phyloP scores from a whole-genome alignment of 495 filamentous ascomycete species.

The Usnea hakonensis region DNA sequence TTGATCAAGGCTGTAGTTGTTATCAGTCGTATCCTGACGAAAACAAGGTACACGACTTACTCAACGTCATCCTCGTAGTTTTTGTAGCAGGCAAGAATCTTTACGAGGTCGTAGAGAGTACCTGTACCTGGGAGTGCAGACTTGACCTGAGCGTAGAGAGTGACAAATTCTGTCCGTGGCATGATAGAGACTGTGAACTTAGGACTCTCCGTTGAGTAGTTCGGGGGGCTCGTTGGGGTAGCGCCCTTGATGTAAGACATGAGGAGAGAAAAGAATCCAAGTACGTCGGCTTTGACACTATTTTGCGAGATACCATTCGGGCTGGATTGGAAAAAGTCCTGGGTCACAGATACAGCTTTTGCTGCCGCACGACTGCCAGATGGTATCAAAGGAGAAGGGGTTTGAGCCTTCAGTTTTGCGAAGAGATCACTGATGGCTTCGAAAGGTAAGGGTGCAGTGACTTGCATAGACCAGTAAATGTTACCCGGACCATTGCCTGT shows the following conservation, averaged over 20 bases:
- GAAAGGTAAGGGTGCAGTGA: conserved; percentile 23
- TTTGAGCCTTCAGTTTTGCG: not conserved
- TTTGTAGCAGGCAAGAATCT: conserved; percentile 23
- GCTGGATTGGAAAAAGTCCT: conserved; percentile 20
- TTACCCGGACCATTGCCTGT: not conserved
- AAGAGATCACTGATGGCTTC: conserved; percentile 22
- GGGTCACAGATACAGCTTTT: conserved; percentile 14
- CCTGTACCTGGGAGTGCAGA: conserved; percentile 5
- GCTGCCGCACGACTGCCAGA: not conserved
- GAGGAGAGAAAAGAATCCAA: conserved; percentile 23
- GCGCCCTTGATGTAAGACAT: conserved; percentile 23
- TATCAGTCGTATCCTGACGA: not conserved
- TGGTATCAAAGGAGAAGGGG: conserved; percentile 6
- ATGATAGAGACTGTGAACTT: conserved; percentile 16
- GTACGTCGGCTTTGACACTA: conserved; percentile 18
- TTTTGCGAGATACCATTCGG: conserved; percentile 11
- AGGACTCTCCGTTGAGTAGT: not conserved
- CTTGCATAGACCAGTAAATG: conserved; percentile 11
- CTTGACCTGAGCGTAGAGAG: conserved; percentile 19
- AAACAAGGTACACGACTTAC: conserved; percentile 6
- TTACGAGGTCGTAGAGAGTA: conserved; percentile 16
- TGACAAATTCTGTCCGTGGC: conserved; percentile 25
- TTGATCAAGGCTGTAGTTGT: conserved; percentile 1
- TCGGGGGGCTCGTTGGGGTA: not conserved
- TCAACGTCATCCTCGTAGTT: conserved; percentile 2